Evolutionary conservation across 2,329 filamentous ascomycete genomes (phyloP), one percentile per base, ranked within the genome.

Genomic region (Colletotrichum nymphaeae): DNA sequence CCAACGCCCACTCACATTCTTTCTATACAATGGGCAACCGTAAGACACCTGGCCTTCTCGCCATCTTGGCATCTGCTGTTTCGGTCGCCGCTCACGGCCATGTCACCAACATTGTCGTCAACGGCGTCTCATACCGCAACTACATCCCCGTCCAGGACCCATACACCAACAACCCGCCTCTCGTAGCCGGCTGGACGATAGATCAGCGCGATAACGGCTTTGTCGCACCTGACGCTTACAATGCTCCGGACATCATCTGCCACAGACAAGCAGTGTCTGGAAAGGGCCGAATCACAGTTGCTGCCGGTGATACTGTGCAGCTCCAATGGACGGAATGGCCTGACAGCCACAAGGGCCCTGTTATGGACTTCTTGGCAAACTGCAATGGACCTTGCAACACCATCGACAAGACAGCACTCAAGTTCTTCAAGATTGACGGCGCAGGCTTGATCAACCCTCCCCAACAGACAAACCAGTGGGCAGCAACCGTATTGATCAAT

Each of bases 271-370:
- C 83, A 8, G 81, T 79, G 3, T 81, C 85, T 19, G 87, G 81
- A 1, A 78, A 80, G 26, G 82, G 82, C 4, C 81, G 83, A 63
- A 83, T 85, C 7, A 78, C 80, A 14, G 81, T 88, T 49, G 77
- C 80, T 5, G 86, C 87, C 3, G 87, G 87, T 35, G 83, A 84
- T 74, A 80, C 79, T 60, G 79, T 89, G 74, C 83, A 84, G 32
- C 79, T 89, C 56, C 81, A 85, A 75, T 89, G 87, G 87, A 84
- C 83, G 66, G 79, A 79, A 1, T 88, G 87, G 87, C 86, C 87
- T 6, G 81, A 83, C 5, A 85, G 84, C 26, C 88, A 89, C 79
- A 82, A 83, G 42, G 86, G 86, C 0, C 85, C 86, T 8, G 80
- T 87, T 76, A 72, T 88, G 67, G 82, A 86, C 78, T 88, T 86